These are phyloP conservation scores for Solanum neorickii DNA, from an alignment of 257 asterid genomes.

Conservation along the genomic window DNA sequence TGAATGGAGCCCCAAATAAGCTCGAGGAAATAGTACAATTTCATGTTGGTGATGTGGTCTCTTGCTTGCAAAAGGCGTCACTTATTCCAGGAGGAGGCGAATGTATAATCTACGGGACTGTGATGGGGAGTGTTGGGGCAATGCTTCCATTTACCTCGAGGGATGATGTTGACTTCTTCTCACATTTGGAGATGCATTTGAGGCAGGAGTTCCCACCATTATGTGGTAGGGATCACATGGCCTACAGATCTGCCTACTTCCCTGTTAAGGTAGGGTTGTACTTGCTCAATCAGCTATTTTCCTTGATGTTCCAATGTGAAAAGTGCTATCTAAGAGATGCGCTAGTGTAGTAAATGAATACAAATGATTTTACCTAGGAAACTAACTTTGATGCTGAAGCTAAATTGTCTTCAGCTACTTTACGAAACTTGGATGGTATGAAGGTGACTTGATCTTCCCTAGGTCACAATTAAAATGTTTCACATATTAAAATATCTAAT, in stretches of 20 bases:
- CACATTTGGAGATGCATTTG: constrained; percentile 98
- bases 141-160: constrained; percentile 87
- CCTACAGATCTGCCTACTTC: constrained; percentile 90
- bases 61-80: constrained; percentile 84
- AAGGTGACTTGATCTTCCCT: not conserved
- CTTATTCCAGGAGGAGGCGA: constrained; percentile 95
- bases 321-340: not conserved
- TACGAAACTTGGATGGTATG: not conserved
- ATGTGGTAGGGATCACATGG: constrained; percentile 99
- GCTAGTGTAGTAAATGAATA: not conserved
- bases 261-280: constrained; percentile 69
- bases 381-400: not conserved
- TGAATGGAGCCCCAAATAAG: constrained; percentile 97
- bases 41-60: constrained; percentile 89
- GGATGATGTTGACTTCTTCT: constrained; percentile 96
- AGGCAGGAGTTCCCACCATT: constrained; percentile 96
- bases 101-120: constrained; percentile 86
- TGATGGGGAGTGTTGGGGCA: constrained; percentile 96
- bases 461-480: not conserved
- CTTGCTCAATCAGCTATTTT: not conserved
- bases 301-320: not conserved
- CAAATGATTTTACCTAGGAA: not conserved
- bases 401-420: not conserved
- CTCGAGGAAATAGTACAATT: constrained; percentile 94
- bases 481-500: not conserved